These are phyloP conservation scores for Vaccinium macrocarpon DNA, from an alignment of 148 eudicot genomes.

Conservation along the genomic window DNA sequence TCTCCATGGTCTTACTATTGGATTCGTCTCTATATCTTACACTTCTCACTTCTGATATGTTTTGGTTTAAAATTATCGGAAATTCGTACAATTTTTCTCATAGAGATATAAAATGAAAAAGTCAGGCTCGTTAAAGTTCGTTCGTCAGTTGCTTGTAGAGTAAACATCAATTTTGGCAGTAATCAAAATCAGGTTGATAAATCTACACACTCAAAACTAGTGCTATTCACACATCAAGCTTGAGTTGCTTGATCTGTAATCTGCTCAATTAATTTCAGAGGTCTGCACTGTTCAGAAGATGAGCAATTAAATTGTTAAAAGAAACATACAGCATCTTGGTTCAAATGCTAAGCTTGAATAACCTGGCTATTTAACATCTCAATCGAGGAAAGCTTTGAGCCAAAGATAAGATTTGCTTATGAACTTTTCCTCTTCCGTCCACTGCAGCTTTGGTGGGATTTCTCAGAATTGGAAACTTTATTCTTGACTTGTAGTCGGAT, in stretches of 20 bases:
- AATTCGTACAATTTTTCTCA: background rate
- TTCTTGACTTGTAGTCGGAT: background rate
- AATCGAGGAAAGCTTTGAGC: background rate
- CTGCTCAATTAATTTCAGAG: background rate
- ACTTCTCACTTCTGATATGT: background rate
- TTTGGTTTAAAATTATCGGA: background rate
- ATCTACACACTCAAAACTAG: background rate
- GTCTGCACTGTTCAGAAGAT: background rate
- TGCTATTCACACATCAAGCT: background rate
- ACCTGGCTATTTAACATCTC: background rate
- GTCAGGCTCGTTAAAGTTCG: background rate
- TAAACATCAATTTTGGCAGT: background rate
- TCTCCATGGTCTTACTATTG: background rate
- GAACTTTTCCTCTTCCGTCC: slow-evolving; percentile 27
- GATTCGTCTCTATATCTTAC: background rate
- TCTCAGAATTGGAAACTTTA: too few species aligned
- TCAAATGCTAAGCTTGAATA: background rate
- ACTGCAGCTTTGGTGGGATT: slow-evolving; percentile 69
- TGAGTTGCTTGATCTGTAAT: background rate
- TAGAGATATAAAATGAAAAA: background rate
- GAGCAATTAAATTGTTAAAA: background rate
- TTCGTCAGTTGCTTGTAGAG: background rate
- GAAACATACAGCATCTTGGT: background rate
- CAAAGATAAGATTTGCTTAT: slow-evolving; percentile 24
- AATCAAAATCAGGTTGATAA: background rate